A percentile compares a stretch with the other conserved stretches of the same genome.
These are phyloP conservation scores for Vigna reflexopilosa DNA, from an alignment of 306 rosid species.

Conservation along the genomic window DNA sequence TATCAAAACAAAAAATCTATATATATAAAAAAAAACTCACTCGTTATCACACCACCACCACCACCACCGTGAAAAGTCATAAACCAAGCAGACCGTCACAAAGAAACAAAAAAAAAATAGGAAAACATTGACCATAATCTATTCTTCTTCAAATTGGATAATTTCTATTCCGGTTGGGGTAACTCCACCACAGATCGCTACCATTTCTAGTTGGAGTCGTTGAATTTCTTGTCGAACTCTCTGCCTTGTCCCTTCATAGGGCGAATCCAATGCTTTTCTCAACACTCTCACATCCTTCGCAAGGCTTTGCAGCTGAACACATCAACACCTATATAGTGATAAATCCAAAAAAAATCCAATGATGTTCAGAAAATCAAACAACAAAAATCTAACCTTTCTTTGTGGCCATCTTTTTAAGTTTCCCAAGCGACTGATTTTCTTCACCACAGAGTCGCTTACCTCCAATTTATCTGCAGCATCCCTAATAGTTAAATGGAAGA, in stretches of 20 bases:
- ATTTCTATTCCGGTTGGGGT: slow-evolving; percentile 38
- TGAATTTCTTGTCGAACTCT: slow-evolving; percentile 59
- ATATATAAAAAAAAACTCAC: no score
- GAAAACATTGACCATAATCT: no score
- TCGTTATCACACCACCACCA: no score
- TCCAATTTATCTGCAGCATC: slow-evolving; percentile 57
- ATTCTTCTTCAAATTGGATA: not conserved
- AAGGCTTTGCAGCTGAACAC: slow-evolving; percentile 57
- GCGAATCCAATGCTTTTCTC: slow-evolving; percentile 22
- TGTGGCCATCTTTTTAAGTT: slow-evolving; percentile 74
- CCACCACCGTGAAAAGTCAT: no score
- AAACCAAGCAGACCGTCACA: no score
- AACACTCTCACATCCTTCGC: slow-evolving; percentile 51
- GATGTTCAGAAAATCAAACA: not conserved
- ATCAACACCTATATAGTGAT: no score
- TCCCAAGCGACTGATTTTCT: slow-evolving; percentile 69
- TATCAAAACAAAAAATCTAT: no score
- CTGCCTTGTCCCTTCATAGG: slow-evolving; percentile 40
- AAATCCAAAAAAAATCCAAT: not conserved
- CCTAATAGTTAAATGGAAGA: slow-evolving; percentile 64
- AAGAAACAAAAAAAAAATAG: no score
- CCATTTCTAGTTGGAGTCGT: slow-evolving; percentile 53
- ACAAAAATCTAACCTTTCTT: slow-evolving; percentile 61
- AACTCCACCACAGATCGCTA: slow-evolving; percentile 49
- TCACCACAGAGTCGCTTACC: slow-evolving; percentile 69